Evolutionary conservation across 2,329 filamentous ascomycete species (phyloP).

Genomic region (Aspergillus chevalieri): DNA sequence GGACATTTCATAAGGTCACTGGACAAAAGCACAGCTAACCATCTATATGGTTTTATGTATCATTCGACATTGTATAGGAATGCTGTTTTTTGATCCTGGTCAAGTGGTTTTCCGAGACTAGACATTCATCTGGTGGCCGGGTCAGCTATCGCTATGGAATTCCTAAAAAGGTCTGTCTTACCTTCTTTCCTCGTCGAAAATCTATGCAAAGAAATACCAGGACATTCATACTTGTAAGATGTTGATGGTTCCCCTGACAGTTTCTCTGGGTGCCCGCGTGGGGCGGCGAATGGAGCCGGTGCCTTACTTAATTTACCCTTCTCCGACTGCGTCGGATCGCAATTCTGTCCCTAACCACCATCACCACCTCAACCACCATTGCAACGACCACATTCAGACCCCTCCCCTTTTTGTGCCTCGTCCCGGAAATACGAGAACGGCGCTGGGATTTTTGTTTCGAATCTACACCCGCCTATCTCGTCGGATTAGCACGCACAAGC

Average conservation of each 20-base stretch:
- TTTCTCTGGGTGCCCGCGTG: background rate
- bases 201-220: background rate
- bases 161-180: too few relatives aligned
- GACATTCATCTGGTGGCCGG: too few relatives aligned
- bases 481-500: background rate
- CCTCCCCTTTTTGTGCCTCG: background rate
- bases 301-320: conserved; percentile 4
- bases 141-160: too few relatives aligned
- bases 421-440: background rate
- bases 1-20: too few relatives aligned
- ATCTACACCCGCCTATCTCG: background rate
- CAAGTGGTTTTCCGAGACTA: too few relatives aligned
- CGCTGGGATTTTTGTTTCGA: background rate
- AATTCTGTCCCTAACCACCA: conserved; percentile 12
- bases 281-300: background rate
- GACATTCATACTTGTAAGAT: background rate
- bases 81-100: too few relatives aligned
- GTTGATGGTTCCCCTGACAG: background rate
- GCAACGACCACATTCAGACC: background rate
- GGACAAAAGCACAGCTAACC: too few relatives aligned
- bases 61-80: too few relatives aligned
- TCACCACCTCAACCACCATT: conserved; percentile 8
- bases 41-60: too few relatives aligned
- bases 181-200: background rate
- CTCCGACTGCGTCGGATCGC: conserved; percentile 13